A percentile compares a stretch with the other conserved stretches of the same genome.
phyloP scores from a whole-genome alignment of 306 rosid species.

The Aeschynomene evenia region DNA sequence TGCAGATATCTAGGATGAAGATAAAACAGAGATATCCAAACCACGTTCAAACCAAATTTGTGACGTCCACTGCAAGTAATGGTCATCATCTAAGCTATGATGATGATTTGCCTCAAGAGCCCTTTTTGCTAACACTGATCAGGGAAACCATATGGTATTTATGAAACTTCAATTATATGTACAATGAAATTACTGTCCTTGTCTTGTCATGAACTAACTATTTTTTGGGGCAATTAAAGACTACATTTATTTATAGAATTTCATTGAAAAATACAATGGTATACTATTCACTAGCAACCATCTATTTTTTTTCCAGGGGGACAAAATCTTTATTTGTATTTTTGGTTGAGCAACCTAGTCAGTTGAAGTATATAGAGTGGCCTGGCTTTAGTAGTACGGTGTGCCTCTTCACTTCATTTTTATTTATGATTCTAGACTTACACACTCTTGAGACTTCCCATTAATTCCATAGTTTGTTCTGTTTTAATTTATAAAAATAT shows the following conservation, averaged over 20 bases:
- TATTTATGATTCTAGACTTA: background rate
- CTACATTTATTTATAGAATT: background rate
- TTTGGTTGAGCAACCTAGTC: conserved; percentile 88
- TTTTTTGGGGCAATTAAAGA: background rate
- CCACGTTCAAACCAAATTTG: conserved; percentile 34
- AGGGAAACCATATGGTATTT: conserved; percentile 63
- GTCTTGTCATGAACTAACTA: background rate
- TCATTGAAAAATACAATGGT: conserved; percentile 10
- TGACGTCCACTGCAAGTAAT: conserved; percentile 41
- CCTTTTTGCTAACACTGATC: conserved; percentile 51
- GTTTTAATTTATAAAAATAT: background rate
- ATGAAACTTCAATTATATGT: background rate
- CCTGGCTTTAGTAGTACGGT: conserved; percentile 79
- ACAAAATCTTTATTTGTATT: conserved; percentile 53
- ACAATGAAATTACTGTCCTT: background rate
- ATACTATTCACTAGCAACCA: background rate
- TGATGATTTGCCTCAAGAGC: conserved; percentile 54
- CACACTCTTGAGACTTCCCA: background rate
- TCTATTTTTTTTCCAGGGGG: conserved; percentile 44
- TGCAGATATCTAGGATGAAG: conserved; percentile 42
- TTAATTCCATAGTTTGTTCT: background rate
- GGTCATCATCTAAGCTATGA: conserved; percentile 39
- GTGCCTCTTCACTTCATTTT: conserved; percentile 32
- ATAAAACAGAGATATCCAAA: conserved; percentile 18
- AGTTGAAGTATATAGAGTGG: conserved; percentile 87